A percentile compares a stretch with the other conserved stretches of the same genome.
phyloP scores from a whole-genome alignment of 495 filamentous ascomycete species.

The Tuber calosporum region DNA sequence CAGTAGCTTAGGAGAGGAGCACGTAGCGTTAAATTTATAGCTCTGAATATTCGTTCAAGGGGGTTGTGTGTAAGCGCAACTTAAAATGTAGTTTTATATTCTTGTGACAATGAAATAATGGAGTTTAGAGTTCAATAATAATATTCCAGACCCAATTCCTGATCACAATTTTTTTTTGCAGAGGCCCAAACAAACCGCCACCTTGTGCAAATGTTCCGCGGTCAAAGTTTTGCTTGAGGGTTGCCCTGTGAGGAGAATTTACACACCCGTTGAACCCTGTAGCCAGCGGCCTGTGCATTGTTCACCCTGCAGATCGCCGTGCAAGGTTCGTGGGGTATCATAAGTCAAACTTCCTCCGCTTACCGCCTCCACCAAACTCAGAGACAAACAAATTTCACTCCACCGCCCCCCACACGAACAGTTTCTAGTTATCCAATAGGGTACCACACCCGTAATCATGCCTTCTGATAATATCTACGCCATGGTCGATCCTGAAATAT shows the following conservation, averaged over 20 bases:
- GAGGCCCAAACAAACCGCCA: background rate
- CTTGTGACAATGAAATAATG: background rate
- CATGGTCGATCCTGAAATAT: constrained; percentile 76
- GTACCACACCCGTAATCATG: constrained; percentile 2
- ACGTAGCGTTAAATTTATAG: background rate
- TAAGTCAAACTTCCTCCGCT: background rate
- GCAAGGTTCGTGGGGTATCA: background rate
- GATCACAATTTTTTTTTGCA: background rate
- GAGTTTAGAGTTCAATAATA: background rate
- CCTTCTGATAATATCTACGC: constrained; percentile 11
- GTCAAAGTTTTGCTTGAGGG: background rate
- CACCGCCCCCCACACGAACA: background rate
- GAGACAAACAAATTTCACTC: constrained; percentile 8
- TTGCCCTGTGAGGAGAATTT: background rate
- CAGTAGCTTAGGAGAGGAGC: background rate
- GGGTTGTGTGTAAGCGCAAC: background rate
- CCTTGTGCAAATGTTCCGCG: background rate
- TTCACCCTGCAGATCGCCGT: constrained; percentile 2
- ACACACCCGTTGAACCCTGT: background rate
- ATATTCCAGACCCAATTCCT: background rate
- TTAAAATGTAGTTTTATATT: background rate
- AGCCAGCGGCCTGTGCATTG: background rate
- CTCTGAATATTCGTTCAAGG: background rate
- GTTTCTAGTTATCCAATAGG: background rate
- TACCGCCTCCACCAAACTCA: background rate